Evolutionary conservation across 164 flowering plant species (phyloP).

Genomic region (Vitis labrusca): DNA sequence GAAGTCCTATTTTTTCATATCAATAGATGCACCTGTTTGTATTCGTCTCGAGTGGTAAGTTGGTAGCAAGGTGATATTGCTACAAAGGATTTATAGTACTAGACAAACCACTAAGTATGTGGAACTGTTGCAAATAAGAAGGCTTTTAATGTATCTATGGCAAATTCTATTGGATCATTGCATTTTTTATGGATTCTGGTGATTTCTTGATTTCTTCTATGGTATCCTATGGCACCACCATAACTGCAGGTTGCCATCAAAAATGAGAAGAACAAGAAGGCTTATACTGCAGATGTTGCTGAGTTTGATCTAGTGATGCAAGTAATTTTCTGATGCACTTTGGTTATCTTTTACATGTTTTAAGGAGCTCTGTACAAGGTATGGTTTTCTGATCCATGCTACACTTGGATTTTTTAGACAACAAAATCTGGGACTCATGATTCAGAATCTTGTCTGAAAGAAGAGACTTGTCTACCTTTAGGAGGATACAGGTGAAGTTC

Average conservation of each 20-base stretch:
- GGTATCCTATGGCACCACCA: too few relatives aligned
- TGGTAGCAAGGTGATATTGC: too few relatives aligned
- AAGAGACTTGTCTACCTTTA: slow-evolving; percentile 82
- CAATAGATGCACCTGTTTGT: background rate
- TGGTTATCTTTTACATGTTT: background rate
- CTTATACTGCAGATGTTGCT: slow-evolving; percentile 54
- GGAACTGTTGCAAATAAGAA: too few relatives aligned
- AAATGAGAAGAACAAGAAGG: slow-evolving; percentile 45
- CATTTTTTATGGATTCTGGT: background rate
- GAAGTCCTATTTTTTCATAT: background rate
- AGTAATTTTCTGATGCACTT: slow-evolving; percentile 33
- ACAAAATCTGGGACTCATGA: slow-evolving; percentile 81
- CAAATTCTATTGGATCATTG: background rate
- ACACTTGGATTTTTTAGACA: slow-evolving; percentile 42
- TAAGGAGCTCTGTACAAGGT: background rate
- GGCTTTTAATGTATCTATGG: too few relatives aligned
- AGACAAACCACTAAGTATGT: too few relatives aligned
- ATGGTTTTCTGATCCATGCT: background rate
- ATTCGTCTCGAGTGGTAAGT: too few relatives aligned
- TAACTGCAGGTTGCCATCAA: slow-evolving; percentile 49
- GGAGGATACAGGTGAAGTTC: slow-evolving; percentile 94
- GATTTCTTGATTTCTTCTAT: too few relatives aligned
- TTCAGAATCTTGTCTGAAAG: slow-evolving; percentile 87
- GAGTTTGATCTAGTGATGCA: slow-evolving; percentile 95
- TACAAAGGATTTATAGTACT: too few relatives aligned